Base-by-base conservation (phyloP, 768 basidiomycete genomes). In the Trametes cubensis region DNA sequence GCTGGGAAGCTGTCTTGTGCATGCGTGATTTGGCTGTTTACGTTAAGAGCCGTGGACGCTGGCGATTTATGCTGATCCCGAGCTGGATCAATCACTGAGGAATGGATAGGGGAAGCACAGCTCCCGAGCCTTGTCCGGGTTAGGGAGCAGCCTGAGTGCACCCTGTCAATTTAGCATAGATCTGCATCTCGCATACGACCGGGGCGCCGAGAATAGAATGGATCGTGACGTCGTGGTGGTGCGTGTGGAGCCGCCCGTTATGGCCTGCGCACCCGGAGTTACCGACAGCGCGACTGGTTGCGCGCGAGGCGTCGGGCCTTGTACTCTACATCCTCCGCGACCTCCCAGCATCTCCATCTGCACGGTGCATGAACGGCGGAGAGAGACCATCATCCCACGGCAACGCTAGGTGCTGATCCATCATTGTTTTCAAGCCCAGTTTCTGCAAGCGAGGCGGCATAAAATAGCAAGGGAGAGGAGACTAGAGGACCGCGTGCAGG, bases 401-500 rank as follows among this genome's bases (percentile, higher is more conserved):
- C 54, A 50, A 55, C 51, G 44, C 61, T 50, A 6, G 46, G n/a
- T 47, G 58, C 58, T 57, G 56, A 51, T 57, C 45, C 28, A 41
- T 47, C 45, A 48, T 34, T n/a, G 38, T 21, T 17, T 21, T 20
- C 13, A 34, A 48, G 46, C 41, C 47, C 48, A 14, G 21, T 14
- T 38, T 2, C 4, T 23, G 61, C 55, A 62, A 51, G 55, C 61
- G 61, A 39, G 48, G 26, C 28, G 38, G 21, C 44, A 53, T 40
- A 57, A 51, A 54, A 8, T n/a, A 21, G 28, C 46, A 23, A 47
- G 40, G 28, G 48, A 17, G 55, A 38, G 40, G 54, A 18, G 25
- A n/a, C n/a, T n/a, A 49, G 20, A 53, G 28, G 17, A 10, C 55
- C 51, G 28, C 25, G 62, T 63, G 62, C 61, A 62, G 61, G 61